Conservation (phyloP, 352 stramenopile species). For the Pythium oligandrum region DNA sequence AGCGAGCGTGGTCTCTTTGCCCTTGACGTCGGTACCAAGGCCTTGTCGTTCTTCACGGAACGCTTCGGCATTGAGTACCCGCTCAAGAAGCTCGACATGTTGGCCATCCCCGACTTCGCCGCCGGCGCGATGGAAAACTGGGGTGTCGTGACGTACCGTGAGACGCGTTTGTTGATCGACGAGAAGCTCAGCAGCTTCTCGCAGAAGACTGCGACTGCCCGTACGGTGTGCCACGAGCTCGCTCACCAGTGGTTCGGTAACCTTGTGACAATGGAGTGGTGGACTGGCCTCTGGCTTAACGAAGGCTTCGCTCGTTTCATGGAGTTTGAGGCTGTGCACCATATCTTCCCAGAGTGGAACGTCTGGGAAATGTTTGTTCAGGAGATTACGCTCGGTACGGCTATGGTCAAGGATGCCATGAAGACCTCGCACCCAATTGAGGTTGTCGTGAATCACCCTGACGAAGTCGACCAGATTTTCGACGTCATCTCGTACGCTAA, state of each 20-base stretch:
- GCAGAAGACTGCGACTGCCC: constrained; percentile 81
- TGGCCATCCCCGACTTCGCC: constrained; percentile 95
- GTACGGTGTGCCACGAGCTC: constrained; percentile 97
- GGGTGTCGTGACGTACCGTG: constrained; percentile 96
- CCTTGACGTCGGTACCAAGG: constrained; percentile 63
- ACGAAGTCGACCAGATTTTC: constrained; percentile 98
- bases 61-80: constrained; percentile 90
- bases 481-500: constrained; percentile 97
- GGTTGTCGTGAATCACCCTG: constrained; percentile 89
- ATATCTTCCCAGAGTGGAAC: constrained; percentile 93
- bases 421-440: constrained; percentile 93
- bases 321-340: constrained; percentile 91
- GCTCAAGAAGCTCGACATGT: constrained; percentile 97
- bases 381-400: constrained; percentile 65
- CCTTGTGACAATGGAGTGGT: constrained; percentile 98
- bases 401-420: constrained; percentile 91
- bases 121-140: constrained; percentile 96
- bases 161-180: constrained; percentile 90
- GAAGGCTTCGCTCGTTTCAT: constrained; percentile 97
- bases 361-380: constrained; percentile 96
- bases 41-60: constrained; percentile 67
- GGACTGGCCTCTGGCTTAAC: constrained; percentile 96
- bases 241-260: constrained; percentile 98
- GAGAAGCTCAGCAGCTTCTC: constrained; percentile 57
- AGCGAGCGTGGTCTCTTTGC: constrained; percentile 90